Conservation (phyloP, 495 filamentous ascomycete species). For the Friedmanniomyces simplex region DNA sequence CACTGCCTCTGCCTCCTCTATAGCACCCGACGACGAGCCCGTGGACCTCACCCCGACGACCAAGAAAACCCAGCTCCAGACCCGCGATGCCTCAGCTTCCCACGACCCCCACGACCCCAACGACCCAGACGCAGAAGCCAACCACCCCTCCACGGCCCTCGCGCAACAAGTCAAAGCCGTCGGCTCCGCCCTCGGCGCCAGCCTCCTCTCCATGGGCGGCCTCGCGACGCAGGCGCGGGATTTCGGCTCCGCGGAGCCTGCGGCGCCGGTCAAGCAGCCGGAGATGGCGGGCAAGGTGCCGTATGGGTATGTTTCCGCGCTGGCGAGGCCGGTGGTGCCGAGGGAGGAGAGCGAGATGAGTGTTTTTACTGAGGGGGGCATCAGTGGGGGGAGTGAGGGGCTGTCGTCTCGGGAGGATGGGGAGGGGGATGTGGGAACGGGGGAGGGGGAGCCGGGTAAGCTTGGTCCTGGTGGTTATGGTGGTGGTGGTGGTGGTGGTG, state of each 20-base stretch:
- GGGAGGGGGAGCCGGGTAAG: not conserved
- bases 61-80: constrained; percentile 16
- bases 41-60: constrained; percentile 32
- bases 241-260: constrained; percentile 13
- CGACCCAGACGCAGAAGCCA: too few relatives aligned
- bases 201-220: constrained; percentile 3
- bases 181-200: constrained; percentile 13
- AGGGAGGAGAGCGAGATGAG: constrained; percentile 2
- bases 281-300: constrained; percentile 1
- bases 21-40: constrained; percentile 14
- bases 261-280: constrained; percentile 9
- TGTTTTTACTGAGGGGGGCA: not conserved
- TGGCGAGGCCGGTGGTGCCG: not conserved
- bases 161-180: constrained; percentile 7
- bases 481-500: not conserved
- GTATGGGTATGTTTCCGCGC: constrained; percentile 6
- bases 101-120: not conserved
- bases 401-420: constrained; percentile 20
- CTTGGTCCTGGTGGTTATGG: not conserved
- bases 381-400: not conserved
- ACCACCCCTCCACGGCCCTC: not conserved
- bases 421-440: not conserved
- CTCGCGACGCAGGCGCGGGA: constrained; percentile 10
- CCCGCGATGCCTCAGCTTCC: not conserved
- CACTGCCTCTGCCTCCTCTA: not conserved